These are phyloP conservation scores for Drechslerella dactyloides DNA, from an alignment of 2,329 filamentous ascomycete genomes.

Conservation along the genomic window DNA sequence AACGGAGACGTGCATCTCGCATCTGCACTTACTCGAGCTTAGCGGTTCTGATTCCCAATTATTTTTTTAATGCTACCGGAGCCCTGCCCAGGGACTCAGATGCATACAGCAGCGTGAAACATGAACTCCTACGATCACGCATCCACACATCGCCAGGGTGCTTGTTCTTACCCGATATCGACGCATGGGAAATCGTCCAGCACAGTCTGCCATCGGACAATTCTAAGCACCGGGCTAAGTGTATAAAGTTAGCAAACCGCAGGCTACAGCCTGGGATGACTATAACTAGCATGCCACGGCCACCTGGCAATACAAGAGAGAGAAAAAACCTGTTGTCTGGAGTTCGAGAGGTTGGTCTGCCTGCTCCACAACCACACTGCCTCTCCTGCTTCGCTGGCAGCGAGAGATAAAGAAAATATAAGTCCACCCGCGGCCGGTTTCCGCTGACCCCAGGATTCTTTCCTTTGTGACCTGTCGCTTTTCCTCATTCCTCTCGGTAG, in stretches of 20 bases:
- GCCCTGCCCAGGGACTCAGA: not conserved
- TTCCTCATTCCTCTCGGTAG: conserved; percentile 10
- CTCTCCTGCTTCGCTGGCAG: conserved; percentile 5
- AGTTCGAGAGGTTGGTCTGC: conserved; percentile 2
- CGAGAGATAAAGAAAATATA: conserved; percentile 4
- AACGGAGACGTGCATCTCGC: conserved; percentile 46
- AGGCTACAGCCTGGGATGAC: not conserved
- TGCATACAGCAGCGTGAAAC: conserved; percentile 34
- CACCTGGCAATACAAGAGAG: conserved; percentile 4
- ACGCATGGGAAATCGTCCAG: conserved; percentile 6
- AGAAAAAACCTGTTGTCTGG: conserved; percentile 4
- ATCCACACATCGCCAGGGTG: conserved; percentile 20
- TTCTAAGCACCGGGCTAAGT: not conserved
- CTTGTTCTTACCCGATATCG: conserved; percentile 43
- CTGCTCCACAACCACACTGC: not conserved
- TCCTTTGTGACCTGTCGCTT: conserved; percentile 9
- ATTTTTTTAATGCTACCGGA: conserved; percentile 15
- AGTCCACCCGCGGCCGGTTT: not conserved
- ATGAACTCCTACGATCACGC: conserved; percentile 37
- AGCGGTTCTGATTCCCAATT: conserved; percentile 20
- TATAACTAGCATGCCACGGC: conserved; percentile 3
- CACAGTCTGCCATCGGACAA: conserved; percentile 43
- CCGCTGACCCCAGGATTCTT: not conserved
- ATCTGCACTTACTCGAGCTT: conserved; percentile 12
- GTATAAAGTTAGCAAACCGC: not conserved